A percentile compares a stretch with the other conserved stretches of the same genome.
phyloP scores from a whole-genome alignment of 371 early-diverging fungal species.

The Mortierella sp. region DNA sequence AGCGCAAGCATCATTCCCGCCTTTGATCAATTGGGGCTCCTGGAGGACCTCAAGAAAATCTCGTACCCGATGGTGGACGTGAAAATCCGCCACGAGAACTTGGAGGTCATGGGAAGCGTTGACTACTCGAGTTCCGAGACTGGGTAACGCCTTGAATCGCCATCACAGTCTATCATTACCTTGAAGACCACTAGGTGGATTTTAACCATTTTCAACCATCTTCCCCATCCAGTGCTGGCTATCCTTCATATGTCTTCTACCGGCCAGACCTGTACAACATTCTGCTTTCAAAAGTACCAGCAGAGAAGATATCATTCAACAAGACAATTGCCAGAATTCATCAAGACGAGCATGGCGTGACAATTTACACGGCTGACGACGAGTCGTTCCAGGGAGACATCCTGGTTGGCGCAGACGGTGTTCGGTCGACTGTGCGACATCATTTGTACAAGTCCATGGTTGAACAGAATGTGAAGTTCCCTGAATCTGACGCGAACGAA shows the following conservation, averaged over 20 bases:
- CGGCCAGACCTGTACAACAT: background rate
- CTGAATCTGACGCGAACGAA: background rate
- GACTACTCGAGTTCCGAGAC: too few relatives aligned
- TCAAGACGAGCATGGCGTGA: background rate
- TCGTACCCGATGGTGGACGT: too few relatives aligned
- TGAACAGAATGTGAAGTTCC: background rate
- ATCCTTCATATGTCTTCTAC: background rate
- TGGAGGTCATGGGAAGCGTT: too few relatives aligned
- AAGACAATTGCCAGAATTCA: background rate
- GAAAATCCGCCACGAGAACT: too few relatives aligned
- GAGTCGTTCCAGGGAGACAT: background rate
- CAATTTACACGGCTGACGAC: background rate
- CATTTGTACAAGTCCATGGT: too few relatives aligned
- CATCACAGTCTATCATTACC: too few relatives aligned
- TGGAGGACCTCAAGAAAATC: too few relatives aligned
- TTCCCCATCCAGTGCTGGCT: background rate
- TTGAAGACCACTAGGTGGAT: too few relatives aligned
- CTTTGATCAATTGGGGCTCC: too few relatives aligned
- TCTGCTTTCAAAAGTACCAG: background rate
- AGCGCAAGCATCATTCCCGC: too few relatives aligned
- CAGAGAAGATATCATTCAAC: background rate
- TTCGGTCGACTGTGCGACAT: background rate
- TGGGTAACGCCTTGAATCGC: too few relatives aligned
- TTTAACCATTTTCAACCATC: too few relatives aligned
- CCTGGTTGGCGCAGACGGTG: constrained; percentile 4